Evolutionary conservation across 1,284 basidiomycete genomes (phyloP).

Genomic region (Microbotryum violaceum): DNA sequence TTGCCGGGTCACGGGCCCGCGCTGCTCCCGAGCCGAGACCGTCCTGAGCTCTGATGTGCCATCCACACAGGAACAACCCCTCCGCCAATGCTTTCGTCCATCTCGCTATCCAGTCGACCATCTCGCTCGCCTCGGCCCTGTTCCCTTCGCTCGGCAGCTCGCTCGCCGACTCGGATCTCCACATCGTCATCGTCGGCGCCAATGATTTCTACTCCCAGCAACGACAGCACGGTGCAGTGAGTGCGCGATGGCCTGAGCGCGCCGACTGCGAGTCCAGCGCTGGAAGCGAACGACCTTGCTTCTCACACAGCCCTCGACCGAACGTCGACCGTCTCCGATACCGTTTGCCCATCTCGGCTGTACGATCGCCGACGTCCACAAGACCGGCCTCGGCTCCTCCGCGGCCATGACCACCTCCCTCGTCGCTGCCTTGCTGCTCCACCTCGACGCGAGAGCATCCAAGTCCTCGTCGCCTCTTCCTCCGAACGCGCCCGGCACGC

Average conservation of each 20-base stretch:
- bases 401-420: slow-evolving; percentile 95
- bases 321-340: slow-evolving; percentile 44
- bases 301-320: slow-evolving; percentile 31
- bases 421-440: slow-evolving; percentile 73
- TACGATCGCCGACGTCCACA: slow-evolving; percentile 73
- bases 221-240: slow-evolving; percentile 54
- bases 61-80: slow-evolving; percentile 3
- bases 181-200: slow-evolving; percentile 78
- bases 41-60: too few species aligned
- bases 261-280: too few species aligned
- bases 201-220: slow-evolving; percentile 98
- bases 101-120: slow-evolving; percentile 68
- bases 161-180: slow-evolving; percentile 46
- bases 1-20: too few species aligned
- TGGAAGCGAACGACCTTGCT: too few species aligned
- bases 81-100: slow-evolving; percentile 79
- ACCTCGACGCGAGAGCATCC: slow-evolving; percentile 48
- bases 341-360: slow-evolving; percentile 70
- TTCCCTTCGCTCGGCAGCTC: slow-evolving; percentile 3
- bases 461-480: neutral
- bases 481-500: neutral
- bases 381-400: slow-evolving; percentile 94
- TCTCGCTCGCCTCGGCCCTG: slow-evolving; percentile 52
- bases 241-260: neutral
- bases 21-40: too few species aligned